Evolutionary conservation across 331 rosid genomes (phyloP), one percentile per base, ranked within the genome.

Genomic region (Dryas integrifolia): DNA sequence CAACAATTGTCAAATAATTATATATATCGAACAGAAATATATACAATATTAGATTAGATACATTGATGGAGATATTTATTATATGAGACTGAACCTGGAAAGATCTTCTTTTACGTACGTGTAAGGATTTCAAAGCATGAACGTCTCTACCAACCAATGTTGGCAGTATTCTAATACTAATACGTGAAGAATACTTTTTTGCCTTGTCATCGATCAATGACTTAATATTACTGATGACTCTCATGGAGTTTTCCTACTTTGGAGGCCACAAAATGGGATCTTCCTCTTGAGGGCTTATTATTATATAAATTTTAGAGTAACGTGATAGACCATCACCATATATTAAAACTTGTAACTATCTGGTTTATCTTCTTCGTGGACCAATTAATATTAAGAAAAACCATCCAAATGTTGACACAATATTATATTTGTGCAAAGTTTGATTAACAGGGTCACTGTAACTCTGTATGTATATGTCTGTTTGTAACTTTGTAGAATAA

Each of bases 211-310:
- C 5, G 49, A 39, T 56, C 30, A 38, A 21, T 44, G 64, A 69
- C 41, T 30, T 55, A 26, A 13, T 30, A 46, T 53, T 3, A 30
- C 35, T 35, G 57, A 44, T 57, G 26, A 63, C 16, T 53, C 14
- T 78, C 76, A 58, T 71, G 70, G 79, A 63, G 58, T 58, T 73
- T 72, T 78, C 73, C 65, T 65, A 16, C 73, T 11, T 55, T 53
- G 72, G 50, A 57, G 63, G 80, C 73, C 80, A 76, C 67, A 40
- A 58, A 58, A 76, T 16, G 74, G 86, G 10, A 82, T 85, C 81
- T 80, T 72, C 2, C 3, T 62, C 30, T 52, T 52, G 41, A 45
- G 65, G 58, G 9, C 35, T 8, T 2, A 64, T 63, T 62, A 62
- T 62, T 62, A n/a, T 62, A 62, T 62, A 49, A 62, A 15, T 41